Base-by-base conservation (phyloP, 2,329 filamentous ascomycete species). In the Fusarium buharicum region DNA sequence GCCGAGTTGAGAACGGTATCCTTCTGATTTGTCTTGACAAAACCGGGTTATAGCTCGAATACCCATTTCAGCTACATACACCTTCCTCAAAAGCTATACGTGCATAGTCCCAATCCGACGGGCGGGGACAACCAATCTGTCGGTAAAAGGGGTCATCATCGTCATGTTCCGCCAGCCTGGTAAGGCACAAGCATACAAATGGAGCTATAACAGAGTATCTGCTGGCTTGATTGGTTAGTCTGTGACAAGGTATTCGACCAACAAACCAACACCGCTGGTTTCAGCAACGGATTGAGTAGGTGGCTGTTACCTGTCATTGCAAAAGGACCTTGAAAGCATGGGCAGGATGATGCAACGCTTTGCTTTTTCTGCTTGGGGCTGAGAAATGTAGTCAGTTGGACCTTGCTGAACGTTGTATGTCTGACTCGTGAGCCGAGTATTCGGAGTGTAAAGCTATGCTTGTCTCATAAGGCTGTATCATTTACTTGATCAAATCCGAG, bases 271-370 rank as follows among this genome's bases (percentile, higher is more conserved):
- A 59, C 55, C 54, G 54, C 55, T 38, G 36, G 56, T 59, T 59
- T 59, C 55, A 55, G 12, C 7, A 22, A 22, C 20, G 20, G 20
- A 22, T 22, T 4, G 20, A 22, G n/a, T n/a, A n/a, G 13, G 22
- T 39, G 7, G 28, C 11, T 13, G 14, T 17, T 31, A 18, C n/a
- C n/a, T 3, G 17, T 2, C 27, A 14, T 20, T 17, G 8, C 55
- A 59, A 59, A 59, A 59, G 56, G 31, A 59, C 55, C 56, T 59
- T 59, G 56, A 59, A 59, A 59, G 34, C 11, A 39, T 20, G 10
- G n/a, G n/a, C n/a, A n/a, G n/a, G n/a, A n/a, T n/a, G n/a, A n/a
- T n/a, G n/a, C n/a, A n/a, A n/a, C n/a, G n/a, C n/a, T n/a, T 40
- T 59, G 30, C 30, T 43, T 48, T 41, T 59, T 24, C 10, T 13